These are phyloP conservation scores for Candida labiduridarum DNA, from an alignment of 1,139 yeast genomes.

Conservation along the genomic window DNA sequence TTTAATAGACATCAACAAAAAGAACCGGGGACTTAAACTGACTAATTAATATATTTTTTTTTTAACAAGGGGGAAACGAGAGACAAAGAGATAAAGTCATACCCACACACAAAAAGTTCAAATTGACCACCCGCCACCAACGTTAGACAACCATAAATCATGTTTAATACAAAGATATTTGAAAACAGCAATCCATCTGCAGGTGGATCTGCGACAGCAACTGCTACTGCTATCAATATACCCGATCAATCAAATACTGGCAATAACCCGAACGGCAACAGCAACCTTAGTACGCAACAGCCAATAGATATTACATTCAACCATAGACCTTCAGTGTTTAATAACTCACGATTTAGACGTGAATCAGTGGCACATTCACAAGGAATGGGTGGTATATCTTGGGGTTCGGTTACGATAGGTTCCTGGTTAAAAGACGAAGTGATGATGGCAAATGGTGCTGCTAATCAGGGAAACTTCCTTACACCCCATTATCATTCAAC, in stretches of 20 bases:
- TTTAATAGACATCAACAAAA: not conserved
- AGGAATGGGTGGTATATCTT: constrained; percentile 97
- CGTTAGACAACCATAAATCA: constrained; percentile 10
- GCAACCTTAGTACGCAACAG: constrained; percentile 28
- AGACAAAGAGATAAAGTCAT: not conserved
- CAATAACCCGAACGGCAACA: constrained; percentile 2
- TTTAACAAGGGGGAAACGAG: not conserved
- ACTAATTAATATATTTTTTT: not conserved
- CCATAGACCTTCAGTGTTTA: constrained; percentile 44
- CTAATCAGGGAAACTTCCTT: constrained; percentile 8
- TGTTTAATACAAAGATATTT: constrained; percentile 40
- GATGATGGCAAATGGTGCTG: constrained; percentile 43
- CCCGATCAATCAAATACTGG: constrained; percentile 6
- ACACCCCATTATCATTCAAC: constrained; percentile 13
- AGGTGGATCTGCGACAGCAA: constrained; percentile 17
- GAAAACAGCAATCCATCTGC: constrained; percentile 21
- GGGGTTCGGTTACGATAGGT: constrained; percentile 96
- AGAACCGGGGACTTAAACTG: too few species aligned
- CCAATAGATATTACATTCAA: constrained; percentile 53
- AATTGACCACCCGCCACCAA: constrained; percentile 2
- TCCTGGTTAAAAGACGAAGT: constrained; percentile 96
- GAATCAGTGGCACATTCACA: constrained; percentile 95
- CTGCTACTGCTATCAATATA: constrained; percentile 13
- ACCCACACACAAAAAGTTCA: not conserved
- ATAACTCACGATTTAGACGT: constrained; percentile 55